A percentile compares a stretch with the other conserved stretches of the same genome.
Conservation (phyloP, 208 protist genomes). For the Trypanosoma theileri region DNA sequence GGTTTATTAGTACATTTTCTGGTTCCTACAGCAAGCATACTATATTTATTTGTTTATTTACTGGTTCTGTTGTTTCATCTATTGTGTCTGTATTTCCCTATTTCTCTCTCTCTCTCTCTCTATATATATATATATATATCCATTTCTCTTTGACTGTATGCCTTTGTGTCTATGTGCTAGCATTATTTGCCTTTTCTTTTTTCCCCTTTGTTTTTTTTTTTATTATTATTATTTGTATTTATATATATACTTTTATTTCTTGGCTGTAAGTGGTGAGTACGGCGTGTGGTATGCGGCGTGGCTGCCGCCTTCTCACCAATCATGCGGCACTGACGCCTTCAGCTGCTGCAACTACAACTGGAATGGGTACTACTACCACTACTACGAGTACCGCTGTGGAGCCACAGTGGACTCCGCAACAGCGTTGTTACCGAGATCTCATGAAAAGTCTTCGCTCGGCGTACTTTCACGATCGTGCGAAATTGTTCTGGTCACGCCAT, state of each 20-base stretch:
- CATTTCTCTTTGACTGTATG: too few species aligned
- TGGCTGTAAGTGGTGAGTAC: background rate
- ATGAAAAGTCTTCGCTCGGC: slow-evolving; percentile 72
- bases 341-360: background rate
- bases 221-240: background rate
- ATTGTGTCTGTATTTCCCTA: too few species aligned
- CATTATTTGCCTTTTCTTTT: slow-evolving; percentile 12
- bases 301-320: slow-evolving; percentile 1
- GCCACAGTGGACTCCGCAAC: slow-evolving; percentile 61
- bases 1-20: too few species aligned
- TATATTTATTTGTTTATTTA: too few species aligned
- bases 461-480: slow-evolving; percentile 84
- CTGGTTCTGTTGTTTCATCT: too few species aligned
- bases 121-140: background rate
- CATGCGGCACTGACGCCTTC: background rate
- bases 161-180: background rate
- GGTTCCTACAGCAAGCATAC: too few species aligned
- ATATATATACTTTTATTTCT: background rate
- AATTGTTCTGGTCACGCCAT: slow-evolving; percentile 89
- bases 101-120: background rate
- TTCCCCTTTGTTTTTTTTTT: slow-evolving; percentile 7
- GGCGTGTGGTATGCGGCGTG: slow-evolving; percentile 8
- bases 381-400: background rate
- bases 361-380: background rate
- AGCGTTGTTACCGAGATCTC: slow-evolving; percentile 68